Evolutionary conservation across 2,329 filamentous ascomycete genomes (phyloP), one percentile per base, ranked within the genome.

Genomic region (Emmonsia crescens): DNA sequence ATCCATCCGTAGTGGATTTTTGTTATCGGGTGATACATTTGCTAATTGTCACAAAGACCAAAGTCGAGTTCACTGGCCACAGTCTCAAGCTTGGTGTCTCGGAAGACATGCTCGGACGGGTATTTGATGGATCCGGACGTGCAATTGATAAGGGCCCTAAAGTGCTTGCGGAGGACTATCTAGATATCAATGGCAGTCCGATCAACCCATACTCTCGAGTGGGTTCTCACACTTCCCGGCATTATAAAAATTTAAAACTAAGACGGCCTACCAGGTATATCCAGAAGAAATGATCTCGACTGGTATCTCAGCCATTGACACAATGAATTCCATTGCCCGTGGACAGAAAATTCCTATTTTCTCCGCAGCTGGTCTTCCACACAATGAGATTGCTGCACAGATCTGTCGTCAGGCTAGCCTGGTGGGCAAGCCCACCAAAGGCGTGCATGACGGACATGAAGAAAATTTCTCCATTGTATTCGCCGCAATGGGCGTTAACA

Each of bases 381-480:
- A 99, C 81, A 99, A 99, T 80, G 94, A 99, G 82, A 97, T 99
- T 72, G 95, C 95, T 62, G 95, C 94, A 55, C 92, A 96, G 80
- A 99, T 99, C 78, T 96, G 92, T 82, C 87, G 95, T 79, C 94
- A 99, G 78, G 94, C 94, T 69, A 86, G 93, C 77, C 80, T 99
- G 74, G 95, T 97, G 67, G 86, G 91, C 69, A 91, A 82, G 83
- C 91, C 91, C 42, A 96, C 90, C 75, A 99, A 99, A 85, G 92
- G 89, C 67, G 87, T 94, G 31, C 94, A 99, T 73, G 95, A 99
- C 72, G 92, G 87, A 61, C 94, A 99, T 78, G 91, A 96, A 73
- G 94, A 99, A 73, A 99, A 99, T 82, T 99, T 99, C 84, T 96
- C 92, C 64, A 99, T 99, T 72, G 94, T 99, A 62, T 99, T 99